Base-by-base conservation (phyloP, 106 monocot species). In the Acorus gramineus region DNA sequence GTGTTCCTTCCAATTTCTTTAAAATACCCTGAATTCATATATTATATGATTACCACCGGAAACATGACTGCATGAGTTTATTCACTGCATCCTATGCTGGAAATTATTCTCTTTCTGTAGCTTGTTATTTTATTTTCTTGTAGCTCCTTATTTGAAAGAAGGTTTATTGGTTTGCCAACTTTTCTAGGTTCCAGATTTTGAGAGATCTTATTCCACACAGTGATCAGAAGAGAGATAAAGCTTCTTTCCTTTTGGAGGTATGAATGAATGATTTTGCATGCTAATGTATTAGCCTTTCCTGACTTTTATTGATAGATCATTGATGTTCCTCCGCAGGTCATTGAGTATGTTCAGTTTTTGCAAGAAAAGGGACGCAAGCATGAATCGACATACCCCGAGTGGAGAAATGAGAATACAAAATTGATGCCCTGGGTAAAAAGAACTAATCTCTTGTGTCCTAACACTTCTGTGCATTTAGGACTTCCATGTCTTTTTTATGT, bases 331-430 rank as follows among this genome's bases (percentile, higher is more conserved):
- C 46, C 68, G 13, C 74, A 86, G 82, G 86, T 82, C 10, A 86
- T 86, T 47, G 82, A 86, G 58, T 86, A 86, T 67, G 74, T 86
- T 48, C 79, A 74, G 50, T 71, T 77, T 68, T 63, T 86, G n/a
- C 76, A 79, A 69, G 82, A 82, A 55, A 86, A 80, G 66, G 68
- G 74, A 2, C 76, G 75, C 6, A 82, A 79, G 58, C 71, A 77
- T 42, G 86, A 86, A 50, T 56, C 77, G 3, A 42, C 63, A 3
- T 80, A 82, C 64, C 71, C 82, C 10, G 77, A 56, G 61, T 86
- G 82, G 79, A 74, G 48, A 52, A 70, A 77, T 6, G 86, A 82
- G 49, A 82, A 66, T 56, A 14, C 60, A 53, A 78, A 81, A 58
- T 59, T 73, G 50, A 73, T 65, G 61, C 81, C 85, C 48, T 85